Evolutionary conservation across 257 asterid genomes (phyloP).

Genomic region (Solanum chilense): DNA sequence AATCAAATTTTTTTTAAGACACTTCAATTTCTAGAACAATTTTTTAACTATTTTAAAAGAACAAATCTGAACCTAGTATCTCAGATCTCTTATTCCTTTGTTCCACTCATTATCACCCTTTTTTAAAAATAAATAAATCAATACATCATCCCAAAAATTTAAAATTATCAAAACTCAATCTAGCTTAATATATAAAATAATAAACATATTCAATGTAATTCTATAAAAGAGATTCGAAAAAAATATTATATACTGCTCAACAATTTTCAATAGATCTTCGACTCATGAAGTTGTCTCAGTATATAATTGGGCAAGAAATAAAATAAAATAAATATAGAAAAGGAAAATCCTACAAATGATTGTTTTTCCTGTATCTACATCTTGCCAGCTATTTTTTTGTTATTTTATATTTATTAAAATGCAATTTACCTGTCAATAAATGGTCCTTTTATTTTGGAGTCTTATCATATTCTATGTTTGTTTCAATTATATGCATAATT

Average conservation of each 20-base stretch:
- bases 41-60: background rate
- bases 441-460: background rate
- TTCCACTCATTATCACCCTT: background rate
- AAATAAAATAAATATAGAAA: background rate
- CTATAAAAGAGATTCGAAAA: fast-evolving
- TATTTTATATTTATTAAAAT: background rate
- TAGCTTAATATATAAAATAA: background rate
- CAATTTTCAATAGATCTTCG: background rate
- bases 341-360: background rate
- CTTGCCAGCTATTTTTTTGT: background rate
- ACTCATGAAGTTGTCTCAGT: background rate
- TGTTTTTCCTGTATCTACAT: background rate
- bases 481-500: background rate
- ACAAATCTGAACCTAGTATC: background rate
- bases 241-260: fast-evolving
- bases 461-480: background rate
- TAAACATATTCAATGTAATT: background rate
- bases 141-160: background rate
- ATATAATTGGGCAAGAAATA: background rate
- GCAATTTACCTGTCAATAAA: background rate
- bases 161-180: background rate
- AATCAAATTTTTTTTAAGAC: background rate
- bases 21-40: background rate
- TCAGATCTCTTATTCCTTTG: background rate
- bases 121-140: background rate